Evolutionary conservation across 2,329 filamentous ascomycete species (phyloP).

Genomic region (Raffaelea albimanens): DNA sequence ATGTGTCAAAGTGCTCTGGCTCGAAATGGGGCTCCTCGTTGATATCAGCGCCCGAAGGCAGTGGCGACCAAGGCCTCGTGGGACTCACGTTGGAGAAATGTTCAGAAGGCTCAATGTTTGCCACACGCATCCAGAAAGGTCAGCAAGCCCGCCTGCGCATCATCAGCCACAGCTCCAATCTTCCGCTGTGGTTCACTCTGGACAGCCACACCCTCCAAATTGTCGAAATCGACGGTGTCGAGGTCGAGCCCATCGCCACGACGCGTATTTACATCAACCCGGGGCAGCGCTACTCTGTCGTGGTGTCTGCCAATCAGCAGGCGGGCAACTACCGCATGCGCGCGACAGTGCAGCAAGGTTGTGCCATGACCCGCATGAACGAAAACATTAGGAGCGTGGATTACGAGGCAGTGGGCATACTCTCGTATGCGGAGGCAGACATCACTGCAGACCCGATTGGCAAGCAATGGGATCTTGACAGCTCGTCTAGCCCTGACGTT

Average conservation of each 20-base stretch:
- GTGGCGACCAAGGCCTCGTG: too few species aligned
- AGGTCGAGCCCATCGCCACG: constrained; percentile 40
- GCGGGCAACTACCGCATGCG: constrained; percentile 25
- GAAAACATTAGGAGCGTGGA: constrained; percentile 15
- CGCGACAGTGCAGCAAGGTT: constrained; percentile 13
- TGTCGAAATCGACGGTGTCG: constrained; percentile 61
- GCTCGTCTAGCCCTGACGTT: constrained; percentile 17
- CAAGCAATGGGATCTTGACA: constrained; percentile 18
- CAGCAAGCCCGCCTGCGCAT: constrained; percentile 44
- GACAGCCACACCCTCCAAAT: constrained; percentile 51
- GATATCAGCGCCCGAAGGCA: too few species aligned
- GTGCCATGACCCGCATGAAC: not conserved
- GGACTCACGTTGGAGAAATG: constrained; percentile 1
- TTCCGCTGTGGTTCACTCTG: constrained; percentile 61
- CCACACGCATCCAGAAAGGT: not conserved
- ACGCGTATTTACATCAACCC: constrained; percentile 28
- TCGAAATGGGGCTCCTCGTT: too few species aligned
- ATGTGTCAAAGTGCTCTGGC: constrained; percentile 24
- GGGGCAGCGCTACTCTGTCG: constrained; percentile 27
- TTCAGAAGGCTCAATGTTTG: constrained; percentile 1
- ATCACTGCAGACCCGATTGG: constrained; percentile 13
- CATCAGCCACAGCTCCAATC: constrained; percentile 61
- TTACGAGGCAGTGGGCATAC: constrained; percentile 19
- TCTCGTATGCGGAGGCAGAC: constrained; percentile 20
- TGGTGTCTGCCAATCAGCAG: constrained; percentile 23